Percentiles rank a stretch among this genome's conserved stretches.
phyloP scores from a whole-genome alignment of 2,329 filamentous ascomycete genomes.

The Talaromyces verruculosus region DNA sequence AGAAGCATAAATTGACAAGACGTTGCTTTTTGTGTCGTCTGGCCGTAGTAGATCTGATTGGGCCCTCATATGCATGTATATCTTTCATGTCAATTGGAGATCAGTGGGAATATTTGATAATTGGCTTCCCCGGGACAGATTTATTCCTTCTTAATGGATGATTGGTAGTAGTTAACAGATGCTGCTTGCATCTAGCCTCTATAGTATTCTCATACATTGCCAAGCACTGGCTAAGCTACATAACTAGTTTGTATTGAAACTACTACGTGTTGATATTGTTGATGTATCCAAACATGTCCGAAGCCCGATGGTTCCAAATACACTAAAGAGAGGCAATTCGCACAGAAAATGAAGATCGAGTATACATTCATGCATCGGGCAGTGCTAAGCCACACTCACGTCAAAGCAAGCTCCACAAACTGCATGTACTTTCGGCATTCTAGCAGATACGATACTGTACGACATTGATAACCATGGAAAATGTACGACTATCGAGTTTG shows the following conservation, averaged over 20 bases:
- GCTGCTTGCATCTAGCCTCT: not conserved
- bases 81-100: not conserved
- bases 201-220: not conserved
- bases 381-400: not conserved
- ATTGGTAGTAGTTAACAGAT: not conserved
- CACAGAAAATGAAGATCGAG: not conserved
- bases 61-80: not conserved
- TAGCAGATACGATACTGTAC: not conserved
- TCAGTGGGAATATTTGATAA: not conserved
- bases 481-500: not conserved
- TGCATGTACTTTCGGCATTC: not conserved
- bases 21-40: not conserved
- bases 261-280: not conserved
- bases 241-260: not conserved
- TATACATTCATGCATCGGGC: not conserved
- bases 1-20: not conserved
- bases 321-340: not conserved
- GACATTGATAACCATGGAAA: not conserved
- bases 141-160: not conserved
- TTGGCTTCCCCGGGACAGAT: not conserved
- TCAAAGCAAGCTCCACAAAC: not conserved
- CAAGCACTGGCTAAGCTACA: no score
- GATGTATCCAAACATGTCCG: not conserved
- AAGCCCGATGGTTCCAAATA: not conserved
- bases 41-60: not conserved